Evolutionary conservation across 768 basidiomycete species (phyloP), one percentile per base, ranked within the genome.

Genomic region (Russula abietina): DNA sequence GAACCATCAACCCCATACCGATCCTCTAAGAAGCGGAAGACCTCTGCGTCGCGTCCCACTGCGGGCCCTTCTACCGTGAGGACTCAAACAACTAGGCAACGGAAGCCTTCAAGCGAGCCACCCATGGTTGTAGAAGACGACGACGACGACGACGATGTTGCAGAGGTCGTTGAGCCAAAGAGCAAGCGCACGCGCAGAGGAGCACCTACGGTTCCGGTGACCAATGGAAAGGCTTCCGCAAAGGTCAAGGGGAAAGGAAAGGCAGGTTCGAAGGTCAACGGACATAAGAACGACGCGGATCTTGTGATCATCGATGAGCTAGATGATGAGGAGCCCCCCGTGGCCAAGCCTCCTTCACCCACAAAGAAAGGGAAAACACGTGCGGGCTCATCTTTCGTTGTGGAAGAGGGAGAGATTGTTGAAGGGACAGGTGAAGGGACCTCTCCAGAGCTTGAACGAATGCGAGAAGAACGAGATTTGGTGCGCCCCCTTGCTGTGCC

Each of bases 221-320:
- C 28, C n/a, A 75, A 74, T 64, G 73, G 71, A 41, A 74, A 71
- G 64, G 53, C 61, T 49, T 54, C 64, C 28, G 66, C 60, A 33
- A 75, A 75, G 62, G 71, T 68, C 7, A 79, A 76, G 67, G 72
- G 70, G 6, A 77, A 75, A 46, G 71, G 71, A 2, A 76, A 70
- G 54, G 73, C 69, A 51, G 70, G 69, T 55, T 67, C 69, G 38
- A 72, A 65, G 57, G 49, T 55, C 57, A 75, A 69, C 33, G 45
- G 65, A 19, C 19, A 32, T 45, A 60, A 45, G 30, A 36, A 7
- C 10, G 53, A 14, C 22, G 22, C 48, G 11, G 59, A 50, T 9
- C 39, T 45, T 32, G 59, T 50, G 61, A 38, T 66, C 3, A 43
- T 65, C 19, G 62, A 59, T 11, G 61, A 64, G 17, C 54, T 54